A percentile compares a stretch with the other conserved stretches of the same genome.
Evolutionary conservation across 1,284 basidiomycete species (phyloP).

Genomic region (Rhodotorula glutinis): DNA sequence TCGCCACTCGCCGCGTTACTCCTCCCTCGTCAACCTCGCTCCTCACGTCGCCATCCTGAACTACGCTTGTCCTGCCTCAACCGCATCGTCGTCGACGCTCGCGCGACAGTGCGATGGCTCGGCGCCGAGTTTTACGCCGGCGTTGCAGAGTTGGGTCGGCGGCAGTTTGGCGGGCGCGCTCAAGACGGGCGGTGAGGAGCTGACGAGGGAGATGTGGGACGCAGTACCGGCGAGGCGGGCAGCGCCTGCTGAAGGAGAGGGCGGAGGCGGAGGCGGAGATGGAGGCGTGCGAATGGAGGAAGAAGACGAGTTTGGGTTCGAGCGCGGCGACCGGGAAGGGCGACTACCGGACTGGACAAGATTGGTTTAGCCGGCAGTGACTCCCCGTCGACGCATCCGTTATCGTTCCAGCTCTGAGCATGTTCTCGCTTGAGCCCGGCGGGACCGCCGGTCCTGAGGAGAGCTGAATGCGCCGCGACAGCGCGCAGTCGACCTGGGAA

Average conservation of each 20-base stretch:
- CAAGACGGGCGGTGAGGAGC: constrained; percentile 77
- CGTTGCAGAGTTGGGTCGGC: constrained; percentile 83
- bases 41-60: constrained; percentile 76
- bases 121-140: constrained; percentile 78
- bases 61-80: constrained; percentile 57
- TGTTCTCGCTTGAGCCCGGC: too few relatives aligned
- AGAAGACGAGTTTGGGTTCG: neutral
- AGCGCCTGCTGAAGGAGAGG: too few relatives aligned
- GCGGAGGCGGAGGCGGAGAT: neutral
- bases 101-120: constrained; percentile 59
- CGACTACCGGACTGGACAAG: constrained; percentile 17
- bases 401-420: too few relatives aligned
- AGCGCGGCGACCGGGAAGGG: neutral
- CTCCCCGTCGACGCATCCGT: too few relatives aligned
- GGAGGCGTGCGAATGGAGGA: neutral
- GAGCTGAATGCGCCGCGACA: too few relatives aligned
- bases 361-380: neutral
- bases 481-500: too few relatives aligned
- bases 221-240: constrained; percentile 40
- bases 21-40: constrained; percentile 63
- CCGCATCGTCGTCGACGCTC: neutral
- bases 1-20: constrained; percentile 65
- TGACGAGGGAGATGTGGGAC: constrained; percentile 78
- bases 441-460: too few relatives aligned
- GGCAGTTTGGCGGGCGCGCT: constrained; percentile 82